Base-by-base conservation (phyloP, 306 rosid species). In the Cicer chorassanicum region DNA sequence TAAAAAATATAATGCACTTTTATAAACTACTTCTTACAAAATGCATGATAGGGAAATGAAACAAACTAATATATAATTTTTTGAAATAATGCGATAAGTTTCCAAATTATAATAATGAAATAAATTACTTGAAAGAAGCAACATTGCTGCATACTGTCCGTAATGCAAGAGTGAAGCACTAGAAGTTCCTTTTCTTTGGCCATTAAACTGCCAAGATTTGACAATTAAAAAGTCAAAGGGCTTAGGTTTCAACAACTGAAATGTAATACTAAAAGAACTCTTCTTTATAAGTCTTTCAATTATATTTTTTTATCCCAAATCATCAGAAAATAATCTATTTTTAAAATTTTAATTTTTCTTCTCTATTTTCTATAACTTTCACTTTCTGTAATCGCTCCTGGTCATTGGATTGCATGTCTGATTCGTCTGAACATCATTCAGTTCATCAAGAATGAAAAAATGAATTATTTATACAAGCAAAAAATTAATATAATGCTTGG, bases 81-180 rank as follows among this genome's bases (percentile, higher is more conserved):
- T 41, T 56, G 1, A 56, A 46, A 68, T 49, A 62, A 41, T 62
- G 42, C 34, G n/a, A 8, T 45, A 34, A 11, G 67, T 40, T 55
- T 45, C 74, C 70, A n/a, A 21, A 66, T 29, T 29, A 29, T 45
- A 39, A 46, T 48, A 54, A 57, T 80, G 54, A 66, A 66, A 80
- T 59, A 46, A 73, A 73, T 57, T 60, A 59, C 63, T 67, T 46
- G 8, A 65, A 80, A 73, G 56, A 66, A 13, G 69, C n/a, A 65
- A 56, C 39, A 65, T 44, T 10, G 38, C 19, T n/a, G 60, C 73
- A 34, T 62, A 71, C n/a, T 53, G 49, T 53, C 41, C 54, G 54
- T 8, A 34, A 79, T 54, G 40, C 53, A 16, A 16, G 45, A 70
- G 59, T 42, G 66, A 5, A 48, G 43, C 43, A 60, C 70, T 36